Evolutionary conservation across 2,329 filamentous ascomycete genomes (phyloP), one percentile per base, ranked within the genome.

Genomic region (Purpureocillium takamizusanense): DNA sequence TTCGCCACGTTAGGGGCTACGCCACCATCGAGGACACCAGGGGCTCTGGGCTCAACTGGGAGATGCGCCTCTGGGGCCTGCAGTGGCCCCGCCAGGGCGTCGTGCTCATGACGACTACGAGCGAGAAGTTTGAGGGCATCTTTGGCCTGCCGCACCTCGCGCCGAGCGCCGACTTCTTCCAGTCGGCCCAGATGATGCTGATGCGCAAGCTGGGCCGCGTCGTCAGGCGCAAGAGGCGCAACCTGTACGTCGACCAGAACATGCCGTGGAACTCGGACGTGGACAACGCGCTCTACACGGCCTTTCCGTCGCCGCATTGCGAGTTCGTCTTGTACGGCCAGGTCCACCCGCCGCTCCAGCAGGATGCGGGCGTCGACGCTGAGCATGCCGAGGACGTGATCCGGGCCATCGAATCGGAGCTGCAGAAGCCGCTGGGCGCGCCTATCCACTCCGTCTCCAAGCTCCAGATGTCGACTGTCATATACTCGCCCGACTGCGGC

Each of bases 101-200:
- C 12, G 76, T 92, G 36, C 66, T 97, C 28, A 66, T 97, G 55
- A 86, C 83, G 2, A 95, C 90, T 1, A 90, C 88, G 35, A 95
- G 88, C 59, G 85, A 95, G 54, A 95, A 94, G 65, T 92, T 92
- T 53, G 78, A 83, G n/a, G 89, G 92, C 32, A 81, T 97, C 40
- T 94, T 94, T 57, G 84, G 81, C 3, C 66, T 97, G 34, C 89
- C 92, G 18, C 88, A 97, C 59, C 72, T 98, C 37, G 70, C 84
- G 1, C 73, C 86, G 0, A 60, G 66, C 15, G 55, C 65, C 4
- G 66, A 75, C 35, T 78, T 72, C 52, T 78, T 77, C 56, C 56
- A 63, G 52, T 70, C 74, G 43, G 70, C 78, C 63, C 58, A 81
- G 52, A 65, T 66, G 36, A 64, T 94, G 13, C 67, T 97, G 28